phyloP scores from a whole-genome alignment of 495 filamentous ascomycete species.

The Hyaloscypha finlandica region DNA sequence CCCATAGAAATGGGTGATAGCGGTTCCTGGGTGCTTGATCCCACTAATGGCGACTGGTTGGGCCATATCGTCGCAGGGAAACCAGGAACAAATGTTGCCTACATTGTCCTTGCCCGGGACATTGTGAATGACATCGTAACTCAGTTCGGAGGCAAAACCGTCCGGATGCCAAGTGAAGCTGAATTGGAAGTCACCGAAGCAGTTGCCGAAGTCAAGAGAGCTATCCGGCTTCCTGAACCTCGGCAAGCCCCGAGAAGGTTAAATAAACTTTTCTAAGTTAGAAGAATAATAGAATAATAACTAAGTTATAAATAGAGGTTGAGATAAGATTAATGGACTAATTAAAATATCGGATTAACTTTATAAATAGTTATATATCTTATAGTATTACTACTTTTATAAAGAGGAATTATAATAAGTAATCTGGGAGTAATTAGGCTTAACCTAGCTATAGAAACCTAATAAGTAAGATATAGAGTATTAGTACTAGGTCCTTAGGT shows the following conservation, averaged over 20 bases:
- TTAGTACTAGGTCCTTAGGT: too few species aligned
- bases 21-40: constrained; percentile 1
- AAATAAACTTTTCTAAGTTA: too few species aligned
- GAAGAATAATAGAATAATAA: too few species aligned
- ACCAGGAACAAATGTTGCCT: neutral
- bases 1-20: neutral
- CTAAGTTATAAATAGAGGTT: too few species aligned
- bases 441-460: too few species aligned
- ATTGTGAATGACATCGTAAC: neutral
- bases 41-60: neutral
- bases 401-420: too few species aligned
- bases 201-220: neutral
- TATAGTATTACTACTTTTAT: too few species aligned
- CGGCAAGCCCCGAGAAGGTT: neutral
- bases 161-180: neutral
- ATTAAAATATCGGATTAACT: too few species aligned
- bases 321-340: too few species aligned
- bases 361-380: too few species aligned
- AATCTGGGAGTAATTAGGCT: too few species aligned
- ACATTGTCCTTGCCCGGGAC: neutral
- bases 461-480: too few species aligned
- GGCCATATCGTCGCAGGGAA: constrained; percentile 1
- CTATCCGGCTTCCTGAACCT: constrained; percentile 7
- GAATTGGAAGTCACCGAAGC: constrained; percentile 3
- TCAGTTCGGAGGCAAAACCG: neutral